Conservation (phyloP, 2,329 filamentous ascomycete genomes). For the Amphichorda felina region DNA sequence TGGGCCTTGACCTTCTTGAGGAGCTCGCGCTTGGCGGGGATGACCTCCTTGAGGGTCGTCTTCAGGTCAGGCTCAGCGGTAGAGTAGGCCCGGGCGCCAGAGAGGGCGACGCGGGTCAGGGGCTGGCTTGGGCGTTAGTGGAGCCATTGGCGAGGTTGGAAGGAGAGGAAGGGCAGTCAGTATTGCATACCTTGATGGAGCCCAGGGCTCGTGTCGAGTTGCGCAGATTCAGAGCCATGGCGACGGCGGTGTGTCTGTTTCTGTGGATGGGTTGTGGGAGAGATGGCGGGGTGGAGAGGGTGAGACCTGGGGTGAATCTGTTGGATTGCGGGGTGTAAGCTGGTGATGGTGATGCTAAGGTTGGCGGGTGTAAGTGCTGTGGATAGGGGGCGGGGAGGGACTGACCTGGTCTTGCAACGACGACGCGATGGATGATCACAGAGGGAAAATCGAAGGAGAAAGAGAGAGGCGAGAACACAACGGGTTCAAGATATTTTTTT, state of each 20-base stretch:
- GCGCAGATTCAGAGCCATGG: slow-evolving; percentile 55
- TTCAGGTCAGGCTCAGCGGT: slow-evolving; percentile 84
- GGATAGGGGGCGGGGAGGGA: too few species aligned
- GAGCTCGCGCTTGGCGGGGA: slow-evolving; percentile 87
- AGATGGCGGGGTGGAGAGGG: too few species aligned
- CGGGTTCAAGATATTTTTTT: too few species aligned
- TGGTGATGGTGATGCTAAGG: too few species aligned
- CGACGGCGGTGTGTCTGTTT: slow-evolving; percentile 6
- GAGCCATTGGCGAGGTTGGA: background rate
- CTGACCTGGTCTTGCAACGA: too few species aligned
- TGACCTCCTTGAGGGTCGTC: slow-evolving; percentile 67
- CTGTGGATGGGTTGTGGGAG: background rate
- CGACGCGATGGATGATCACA: too few species aligned
- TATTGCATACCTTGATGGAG: slow-evolving; percentile 45
- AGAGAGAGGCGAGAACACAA: too few species aligned
- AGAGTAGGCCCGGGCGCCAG: slow-evolving; percentile 48
- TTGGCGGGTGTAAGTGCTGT: too few species aligned
- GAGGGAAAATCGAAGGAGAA: too few species aligned
- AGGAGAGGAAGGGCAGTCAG: background rate
- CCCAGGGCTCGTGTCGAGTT: slow-evolving; percentile 50
- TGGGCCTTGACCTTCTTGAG: slow-evolving; percentile 88
- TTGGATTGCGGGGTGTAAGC: background rate
- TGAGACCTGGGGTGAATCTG: background rate
- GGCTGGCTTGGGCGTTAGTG: too few species aligned
- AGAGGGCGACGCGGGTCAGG: slow-evolving; percentile 16